phyloP scores from a whole-genome alignment of 2,329 filamentous ascomycete genomes.

The Huntiella abstrusa region DNA sequence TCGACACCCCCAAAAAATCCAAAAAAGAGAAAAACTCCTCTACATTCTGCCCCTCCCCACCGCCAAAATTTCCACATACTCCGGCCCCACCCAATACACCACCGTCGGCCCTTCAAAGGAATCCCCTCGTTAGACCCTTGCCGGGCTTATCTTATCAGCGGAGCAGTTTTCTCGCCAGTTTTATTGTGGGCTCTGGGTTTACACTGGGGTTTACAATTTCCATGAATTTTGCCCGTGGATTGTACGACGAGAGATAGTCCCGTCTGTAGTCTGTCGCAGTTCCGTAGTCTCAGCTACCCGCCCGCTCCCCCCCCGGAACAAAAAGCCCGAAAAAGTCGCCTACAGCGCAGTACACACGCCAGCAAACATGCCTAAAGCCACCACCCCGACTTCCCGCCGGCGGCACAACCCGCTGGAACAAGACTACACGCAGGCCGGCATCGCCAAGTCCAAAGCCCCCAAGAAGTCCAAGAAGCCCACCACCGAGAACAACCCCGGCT shows the following conservation, averaged over 20 bases:
- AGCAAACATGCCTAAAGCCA: constrained; percentile 68
- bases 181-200: background rate
- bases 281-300: background rate
- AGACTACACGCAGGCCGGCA: constrained; percentile 54
- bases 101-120: no score
- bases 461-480: constrained; percentile 35
- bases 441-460: constrained; percentile 51
- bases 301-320: background rate
- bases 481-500: constrained; percentile 41
- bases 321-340: background rate
- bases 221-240: no score
- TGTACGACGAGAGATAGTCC: background rate
- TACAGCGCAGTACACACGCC: constrained; percentile 2
- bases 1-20: background rate
- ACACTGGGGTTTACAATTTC: background rate
- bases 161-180: constrained; percentile 11
- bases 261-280: no score
- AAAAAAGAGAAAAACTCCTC: no score
- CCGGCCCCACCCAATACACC: no score
- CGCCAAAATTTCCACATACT: constrained; percentile 10
- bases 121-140: background rate
- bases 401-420: constrained; percentile 84
- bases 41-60: constrained; percentile 7
- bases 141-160: constrained; percentile 12
- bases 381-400: constrained; percentile 39